Evolutionary conservation across 2,329 filamentous ascomycete genomes (phyloP), one percentile per base, ranked within the genome.

Genomic region (Calonectria pseudoturangicola): DNA sequence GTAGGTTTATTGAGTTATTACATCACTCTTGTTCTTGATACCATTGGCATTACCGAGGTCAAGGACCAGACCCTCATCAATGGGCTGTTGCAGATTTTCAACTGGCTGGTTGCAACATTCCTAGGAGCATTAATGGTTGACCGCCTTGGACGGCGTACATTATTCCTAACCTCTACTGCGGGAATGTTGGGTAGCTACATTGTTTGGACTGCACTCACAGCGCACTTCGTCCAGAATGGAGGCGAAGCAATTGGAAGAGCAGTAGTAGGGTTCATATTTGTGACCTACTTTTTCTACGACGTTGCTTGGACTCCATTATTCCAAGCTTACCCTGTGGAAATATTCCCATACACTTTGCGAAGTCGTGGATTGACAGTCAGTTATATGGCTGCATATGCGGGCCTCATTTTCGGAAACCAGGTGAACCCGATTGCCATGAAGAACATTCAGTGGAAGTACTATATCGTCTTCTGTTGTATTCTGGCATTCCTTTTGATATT

Each of bases 351-450:
- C 36, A 71, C 72, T 21, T 64, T 76, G 33, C 71, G 73, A 15
- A 66, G 67, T 15, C 69, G 72, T 9, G 75, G 75, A 27, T 28
- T 76, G n/a, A 69, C 71, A 2, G 64, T 73, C 30, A 74, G 65
- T 18, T 75, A 75, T 48, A 70, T 76, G 30, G 67, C 70, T 2
- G 60, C 72, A 8, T 75, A 69, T 50, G 21, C 54, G 0, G 54
- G 66, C 21, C 73, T 81, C n/a, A 81, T 76, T 16, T 82, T 85
- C 58, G 83, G 83, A 36, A 82, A 84, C 70, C 83, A 82, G 51
- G 81, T 84, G 47, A 86, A 85, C 65, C 85, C 85, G 0, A 82
- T 86, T 18, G 84, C 82, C 0, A 79, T 86, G 62, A 74, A 80
- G 1, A 77, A 72, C 0, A 82, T 86, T 25, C 74, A 70, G 0